These are phyloP conservation scores for Aurantiochytrium sp. DNA, from an alignment of 108 stramenopile genomes.

Conservation along the genomic window DNA sequence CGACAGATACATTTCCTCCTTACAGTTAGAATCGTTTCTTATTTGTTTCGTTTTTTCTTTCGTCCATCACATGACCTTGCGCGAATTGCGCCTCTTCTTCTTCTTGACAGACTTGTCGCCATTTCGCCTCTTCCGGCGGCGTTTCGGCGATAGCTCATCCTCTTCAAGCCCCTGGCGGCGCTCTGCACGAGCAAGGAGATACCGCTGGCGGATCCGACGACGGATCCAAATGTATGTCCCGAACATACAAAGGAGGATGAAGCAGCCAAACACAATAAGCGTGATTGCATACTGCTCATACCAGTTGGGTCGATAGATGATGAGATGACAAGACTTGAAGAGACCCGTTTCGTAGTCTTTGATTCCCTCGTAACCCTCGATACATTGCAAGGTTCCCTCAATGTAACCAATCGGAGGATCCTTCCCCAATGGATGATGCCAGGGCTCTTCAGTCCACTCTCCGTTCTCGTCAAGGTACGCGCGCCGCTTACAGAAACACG, in stretches of 20 bases:
- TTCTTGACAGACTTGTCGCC: background rate
- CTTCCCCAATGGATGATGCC: slow-evolving; percentile 56
- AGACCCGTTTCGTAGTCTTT: slow-evolving; percentile 48
- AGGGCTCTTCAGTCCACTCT: slow-evolving; percentile 33
- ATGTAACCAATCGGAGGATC: slow-evolving; percentile 47
- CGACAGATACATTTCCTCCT: no score
- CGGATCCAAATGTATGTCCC: slow-evolving; percentile 5
- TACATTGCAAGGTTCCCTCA: slow-evolving; percentile 63
- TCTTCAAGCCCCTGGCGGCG: background rate
- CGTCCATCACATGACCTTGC: background rate
- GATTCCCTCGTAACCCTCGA: slow-evolving; percentile 64
- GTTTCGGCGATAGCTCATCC: background rate
- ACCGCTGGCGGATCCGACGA: background rate
- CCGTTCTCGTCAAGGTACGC: slow-evolving; percentile 49
- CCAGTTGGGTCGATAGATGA: slow-evolving; percentile 58
- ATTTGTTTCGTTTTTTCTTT: no score
- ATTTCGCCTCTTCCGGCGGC: background rate
- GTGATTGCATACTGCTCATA: slow-evolving; percentile 47
- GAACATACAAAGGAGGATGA: background rate
- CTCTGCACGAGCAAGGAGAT: background rate
- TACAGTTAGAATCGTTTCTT: no score
- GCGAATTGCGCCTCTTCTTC: background rate
- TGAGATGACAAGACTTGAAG: slow-evolving; percentile 68
- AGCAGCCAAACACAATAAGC: background rate
- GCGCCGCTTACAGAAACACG: slow-evolving; percentile 54